phyloP scores from a whole-genome alignment of 371 early-diverging fungal species.

The Basidiobolus meristosporus region DNA sequence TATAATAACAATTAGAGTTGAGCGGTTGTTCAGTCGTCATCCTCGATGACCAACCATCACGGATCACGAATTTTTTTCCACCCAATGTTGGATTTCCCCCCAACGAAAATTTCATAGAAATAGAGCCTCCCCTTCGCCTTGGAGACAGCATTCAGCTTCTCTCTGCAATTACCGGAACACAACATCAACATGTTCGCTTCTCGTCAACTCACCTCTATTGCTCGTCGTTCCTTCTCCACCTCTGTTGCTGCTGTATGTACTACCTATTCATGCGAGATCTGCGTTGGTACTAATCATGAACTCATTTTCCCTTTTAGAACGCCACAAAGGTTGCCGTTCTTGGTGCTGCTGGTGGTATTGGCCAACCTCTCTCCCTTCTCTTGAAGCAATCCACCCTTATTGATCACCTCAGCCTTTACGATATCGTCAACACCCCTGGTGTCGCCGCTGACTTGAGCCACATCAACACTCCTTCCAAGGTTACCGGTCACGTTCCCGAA shows the following conservation, averaged over 20 bases:
- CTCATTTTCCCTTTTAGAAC: neutral
- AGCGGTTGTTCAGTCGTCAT: no score
- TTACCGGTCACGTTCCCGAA: constrained; percentile 19
- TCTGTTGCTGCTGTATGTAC: neutral
- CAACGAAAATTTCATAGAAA: no score
- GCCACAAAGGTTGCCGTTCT: constrained; percentile 33
- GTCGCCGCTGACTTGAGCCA: constrained; percentile 61
- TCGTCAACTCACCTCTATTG: no score
- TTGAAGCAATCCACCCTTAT: constrained; percentile 52
- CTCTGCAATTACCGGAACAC: no score
- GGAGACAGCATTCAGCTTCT: no score
- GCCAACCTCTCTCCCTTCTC: constrained; percentile 75
- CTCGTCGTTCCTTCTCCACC: no score
- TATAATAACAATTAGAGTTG: no score
- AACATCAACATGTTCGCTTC: no score
- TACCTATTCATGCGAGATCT: neutral
- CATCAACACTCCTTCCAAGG: constrained; percentile 51
- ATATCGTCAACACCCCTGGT: constrained; percentile 56
- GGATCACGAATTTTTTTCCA: no score
- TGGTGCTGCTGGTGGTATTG: constrained; percentile 83
- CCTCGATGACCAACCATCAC: no score
- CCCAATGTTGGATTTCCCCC: no score
- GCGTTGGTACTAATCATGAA: neutral
- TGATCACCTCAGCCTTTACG: constrained; percentile 43
- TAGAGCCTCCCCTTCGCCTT: no score